Conservation (phyloP, 2,329 filamentous ascomycete species). For the Diaporthe capsici region DNA sequence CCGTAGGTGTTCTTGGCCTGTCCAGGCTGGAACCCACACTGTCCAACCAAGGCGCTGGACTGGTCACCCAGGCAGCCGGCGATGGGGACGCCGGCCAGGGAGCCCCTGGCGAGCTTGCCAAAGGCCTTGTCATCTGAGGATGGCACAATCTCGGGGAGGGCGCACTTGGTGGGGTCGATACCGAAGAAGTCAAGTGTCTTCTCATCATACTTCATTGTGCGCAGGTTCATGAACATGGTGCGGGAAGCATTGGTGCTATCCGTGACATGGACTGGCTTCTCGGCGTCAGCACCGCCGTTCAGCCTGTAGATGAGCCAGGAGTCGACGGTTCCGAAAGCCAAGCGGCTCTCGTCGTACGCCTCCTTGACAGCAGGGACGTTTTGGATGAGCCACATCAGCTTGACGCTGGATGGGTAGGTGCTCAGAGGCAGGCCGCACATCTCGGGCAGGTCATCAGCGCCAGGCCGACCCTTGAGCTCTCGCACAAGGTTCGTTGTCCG, state of each 20-base stretch:
- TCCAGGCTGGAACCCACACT: slow-evolving; percentile 86
- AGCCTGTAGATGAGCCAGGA: slow-evolving; percentile 90
- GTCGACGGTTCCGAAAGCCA: slow-evolving; percentile 91
- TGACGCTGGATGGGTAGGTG: slow-evolving; percentile 89
- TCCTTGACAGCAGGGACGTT: slow-evolving; percentile 78
- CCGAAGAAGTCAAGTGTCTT: slow-evolving; percentile 83
- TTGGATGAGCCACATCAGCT: slow-evolving; percentile 85
- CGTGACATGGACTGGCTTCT: slow-evolving; percentile 78
- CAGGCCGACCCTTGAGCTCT: slow-evolving; percentile 77
- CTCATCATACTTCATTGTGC: slow-evolving; percentile 84
- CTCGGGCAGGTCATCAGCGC: slow-evolving; percentile 77
- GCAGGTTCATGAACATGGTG: slow-evolving; percentile 95
- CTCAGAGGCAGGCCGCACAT: slow-evolving; percentile 87
- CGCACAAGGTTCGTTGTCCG: slow-evolving; percentile 80
- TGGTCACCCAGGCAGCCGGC: slow-evolving; percentile 91
- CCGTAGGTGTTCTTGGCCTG: slow-evolving; percentile 93
- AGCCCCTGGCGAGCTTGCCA: slow-evolving; percentile 75
- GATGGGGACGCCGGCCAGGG: slow-evolving; percentile 79
- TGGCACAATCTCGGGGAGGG: slow-evolving; percentile 85
- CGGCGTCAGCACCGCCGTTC: slow-evolving; percentile 77
- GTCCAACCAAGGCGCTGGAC: slow-evolving; percentile 87
- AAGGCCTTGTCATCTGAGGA: slow-evolving; percentile 83
- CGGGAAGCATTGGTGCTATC: slow-evolving; percentile 90
- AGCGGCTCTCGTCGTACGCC: slow-evolving; percentile 81
- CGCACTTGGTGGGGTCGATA: slow-evolving; percentile 76